A percentile compares a stretch with the other conserved stretches of the same genome.
These are phyloP conservation scores for Calonectria pauciramosa DNA, from an alignment of 2,329 filamentous ascomycete species.

Conservation along the genomic window DNA sequence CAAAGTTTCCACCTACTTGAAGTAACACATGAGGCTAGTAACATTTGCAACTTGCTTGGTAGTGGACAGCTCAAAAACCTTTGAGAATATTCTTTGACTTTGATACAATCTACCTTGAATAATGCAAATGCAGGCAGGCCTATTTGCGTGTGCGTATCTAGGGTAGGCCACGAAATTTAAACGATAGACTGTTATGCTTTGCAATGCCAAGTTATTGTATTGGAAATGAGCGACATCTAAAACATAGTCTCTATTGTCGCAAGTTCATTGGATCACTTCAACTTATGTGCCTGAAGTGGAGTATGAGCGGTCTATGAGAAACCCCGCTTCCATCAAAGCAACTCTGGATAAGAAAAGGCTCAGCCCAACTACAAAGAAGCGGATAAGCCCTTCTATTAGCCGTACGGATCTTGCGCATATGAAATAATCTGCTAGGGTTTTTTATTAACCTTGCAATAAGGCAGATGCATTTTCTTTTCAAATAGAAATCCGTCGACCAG, in stretches of 20 bases:
- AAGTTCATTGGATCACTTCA: not conserved
- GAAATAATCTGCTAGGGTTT: too few species aligned
- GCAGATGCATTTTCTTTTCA: not conserved
- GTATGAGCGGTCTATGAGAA: not conserved
- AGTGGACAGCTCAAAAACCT: not conserved
- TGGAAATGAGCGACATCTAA: not conserved
- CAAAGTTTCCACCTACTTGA: not conserved
- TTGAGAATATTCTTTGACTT: not conserved
- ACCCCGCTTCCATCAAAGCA: not conserved
- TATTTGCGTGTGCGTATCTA: not conserved
- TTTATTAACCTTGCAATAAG: not conserved
- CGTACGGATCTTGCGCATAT: not conserved
- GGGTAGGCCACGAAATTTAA: not conserved
- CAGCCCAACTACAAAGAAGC: not conserved
- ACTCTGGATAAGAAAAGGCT: not conserved
- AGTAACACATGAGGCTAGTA: not conserved
- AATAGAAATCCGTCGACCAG: not conserved
- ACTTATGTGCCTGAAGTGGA: not conserved
- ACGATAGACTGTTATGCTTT: not conserved
- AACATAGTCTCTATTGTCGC: not conserved
- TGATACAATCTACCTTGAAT: not conserved
- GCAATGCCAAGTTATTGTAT: not conserved
- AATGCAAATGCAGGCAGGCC: not conserved
- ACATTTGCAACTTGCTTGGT: not conserved
- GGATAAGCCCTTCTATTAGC: not conserved